Evolutionary conservation across 2,329 filamentous ascomycete genomes (phyloP).

Genomic region (Penicillium sp.): DNA sequence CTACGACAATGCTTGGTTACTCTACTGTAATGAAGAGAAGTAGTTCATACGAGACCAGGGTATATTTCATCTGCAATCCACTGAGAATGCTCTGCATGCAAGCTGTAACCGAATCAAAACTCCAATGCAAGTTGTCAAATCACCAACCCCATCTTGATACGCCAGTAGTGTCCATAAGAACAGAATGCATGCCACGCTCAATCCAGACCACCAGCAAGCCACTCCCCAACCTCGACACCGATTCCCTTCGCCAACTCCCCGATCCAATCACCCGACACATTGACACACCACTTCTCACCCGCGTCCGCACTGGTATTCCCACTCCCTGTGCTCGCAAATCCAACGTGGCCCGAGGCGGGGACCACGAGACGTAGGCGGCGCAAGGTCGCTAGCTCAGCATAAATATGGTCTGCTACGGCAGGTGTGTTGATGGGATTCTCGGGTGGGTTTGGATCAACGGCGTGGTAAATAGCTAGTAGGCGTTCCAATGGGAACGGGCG

Average conservation of each 20-base stretch:
- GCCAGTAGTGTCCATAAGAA: constrained; percentile 2
- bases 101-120: not conserved
- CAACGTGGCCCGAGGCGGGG: constrained; percentile 40
- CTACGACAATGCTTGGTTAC: no score
- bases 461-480: constrained; percentile 51
- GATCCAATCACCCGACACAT: constrained; percentile 51
- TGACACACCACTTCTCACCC: constrained; percentile 52
- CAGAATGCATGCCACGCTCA: constrained; percentile 14
- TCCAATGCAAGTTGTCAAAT: constrained; percentile 3
- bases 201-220: constrained; percentile 44
- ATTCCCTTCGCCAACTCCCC: constrained; percentile 48
- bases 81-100: constrained; percentile 7
- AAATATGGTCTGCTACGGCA: constrained; percentile 47
- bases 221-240: constrained; percentile 50
- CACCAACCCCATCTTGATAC: not conserved
- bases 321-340: constrained; percentile 33
- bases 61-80: constrained; percentile 15
- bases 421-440: constrained; percentile 40
- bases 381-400: constrained; percentile 50
- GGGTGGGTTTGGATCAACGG: constrained; percentile 49
- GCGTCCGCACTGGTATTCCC: constrained; percentile 42
- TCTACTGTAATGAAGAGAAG: not conserved
- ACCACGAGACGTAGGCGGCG: constrained; percentile 51
- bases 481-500: constrained; percentile 50
- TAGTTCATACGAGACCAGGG: constrained; percentile 6